These are phyloP conservation scores for Scutellaria barbata DNA, from an alignment of 257 asterid species.

Conservation along the genomic window DNA sequence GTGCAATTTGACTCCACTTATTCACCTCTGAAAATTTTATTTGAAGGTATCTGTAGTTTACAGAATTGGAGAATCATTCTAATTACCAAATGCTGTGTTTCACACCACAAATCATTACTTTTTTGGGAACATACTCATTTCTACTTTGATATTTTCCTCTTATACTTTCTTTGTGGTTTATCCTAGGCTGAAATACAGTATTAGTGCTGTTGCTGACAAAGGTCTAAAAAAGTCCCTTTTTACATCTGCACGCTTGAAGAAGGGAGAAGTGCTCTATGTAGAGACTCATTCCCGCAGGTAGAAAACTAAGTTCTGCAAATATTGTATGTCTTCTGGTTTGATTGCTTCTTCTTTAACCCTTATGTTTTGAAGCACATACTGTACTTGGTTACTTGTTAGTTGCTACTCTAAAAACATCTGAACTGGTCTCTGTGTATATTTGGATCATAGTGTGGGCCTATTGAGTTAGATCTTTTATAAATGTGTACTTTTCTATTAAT, in stretches of 20 bases:
- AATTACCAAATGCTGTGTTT: slow-evolving; percentile 3
- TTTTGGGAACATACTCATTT: neutral
- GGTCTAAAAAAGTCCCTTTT: slow-evolving; percentile 79
- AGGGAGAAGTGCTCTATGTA: slow-evolving; percentile 90
- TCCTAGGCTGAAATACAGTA: slow-evolving; percentile 90
- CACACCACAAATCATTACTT: neutral
- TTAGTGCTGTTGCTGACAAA: slow-evolving; percentile 94
- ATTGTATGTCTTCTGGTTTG: slow-evolving; percentile 25
- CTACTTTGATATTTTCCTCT: slow-evolving; percentile 6
- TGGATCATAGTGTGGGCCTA: slow-evolving; percentile 7
- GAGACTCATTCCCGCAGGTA: slow-evolving; percentile 89
- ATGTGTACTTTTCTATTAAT: slow-evolving; percentile 1
- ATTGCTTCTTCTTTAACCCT: neutral
- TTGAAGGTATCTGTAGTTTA: slow-evolving; percentile 18
- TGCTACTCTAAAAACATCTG: neutral
- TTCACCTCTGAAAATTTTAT: neutral
- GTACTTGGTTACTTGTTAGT: slow-evolving; percentile 10
- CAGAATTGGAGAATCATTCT: neutral
- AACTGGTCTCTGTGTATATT: slow-evolving; percentile 8
- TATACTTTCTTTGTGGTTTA: slow-evolving; percentile 34
- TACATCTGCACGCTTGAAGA: slow-evolving; percentile 93
- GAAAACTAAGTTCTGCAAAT: slow-evolving; percentile 8
- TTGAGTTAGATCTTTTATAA: neutral
- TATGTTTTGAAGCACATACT: slow-evolving; percentile 1
- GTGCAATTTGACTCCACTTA: slow-evolving; percentile 9